Evolutionary conservation across 441 rosid genomes (phyloP), one percentile per base, ranked within the genome.

Genomic region (Erysimum cheiri): DNA sequence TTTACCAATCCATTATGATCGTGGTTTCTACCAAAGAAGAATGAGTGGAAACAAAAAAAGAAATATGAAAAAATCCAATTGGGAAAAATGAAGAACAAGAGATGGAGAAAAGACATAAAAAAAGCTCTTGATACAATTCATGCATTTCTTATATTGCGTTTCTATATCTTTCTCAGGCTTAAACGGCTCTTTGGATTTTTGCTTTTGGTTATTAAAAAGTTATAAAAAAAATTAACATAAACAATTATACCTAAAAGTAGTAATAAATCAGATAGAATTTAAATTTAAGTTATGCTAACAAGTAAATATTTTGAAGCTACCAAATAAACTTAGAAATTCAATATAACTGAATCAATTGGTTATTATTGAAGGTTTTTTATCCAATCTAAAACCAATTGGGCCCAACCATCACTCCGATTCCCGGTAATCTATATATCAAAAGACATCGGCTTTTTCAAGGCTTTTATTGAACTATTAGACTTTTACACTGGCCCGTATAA

Each of bases 21-120:
- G 49, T 73, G 68, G 41, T 58, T 62, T 50, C 56, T 63, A 49
- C 71, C 71, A 58, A 22, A 58, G 71, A 73, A 65, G 14, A 37
- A 31, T 49, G 31, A 57, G 65, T 72, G 71, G 66, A 54, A 54
- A 39, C 49, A 19, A 43, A 12, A 19, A 54, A 53, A 53, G 1
- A 36, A 32, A 36, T 2, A 22, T 40, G 14, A 35, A 63, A 44
- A 17, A 11, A 46, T 9, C 4, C 6, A 35, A 7, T 0, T 56
- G 63, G 0, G 6, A 22, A 36, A 48, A 67, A 29, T 14, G 46
- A 70, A 39, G 46, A 43, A 54, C 4, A 11, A 14, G 32, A 50
- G 32, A 50, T 49, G 17, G 31, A 8, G 13, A 40, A 17, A 50
- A 8, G 5, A 7, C 13, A 40, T 19, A 12, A 1, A 70, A 48